Percentiles rank a stretch among this genome's conserved stretches.
phyloP scores from a whole-genome alignment of 2,329 filamentous ascomycete genomes.

The Colletotrichum australisinense region DNA sequence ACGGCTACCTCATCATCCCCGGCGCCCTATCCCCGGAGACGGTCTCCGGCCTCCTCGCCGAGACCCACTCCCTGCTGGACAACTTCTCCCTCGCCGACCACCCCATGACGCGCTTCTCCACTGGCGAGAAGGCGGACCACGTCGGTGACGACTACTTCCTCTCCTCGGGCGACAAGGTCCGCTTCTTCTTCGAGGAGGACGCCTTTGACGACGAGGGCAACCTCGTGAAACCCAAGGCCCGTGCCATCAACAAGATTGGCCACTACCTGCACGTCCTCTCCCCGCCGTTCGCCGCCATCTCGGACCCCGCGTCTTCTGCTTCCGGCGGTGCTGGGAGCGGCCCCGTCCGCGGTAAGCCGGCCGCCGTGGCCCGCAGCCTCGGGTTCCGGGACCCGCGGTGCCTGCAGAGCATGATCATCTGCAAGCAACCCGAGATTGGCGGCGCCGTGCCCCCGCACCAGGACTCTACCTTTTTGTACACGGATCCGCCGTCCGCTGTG shows the following conservation, averaged over 20 bases:
- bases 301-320: constrained; percentile 59
- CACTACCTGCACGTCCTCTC: constrained; percentile 80
- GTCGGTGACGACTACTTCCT: constrained; percentile 97
- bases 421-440: constrained; percentile 97
- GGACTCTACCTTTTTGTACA: constrained; percentile 93
- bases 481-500: constrained; percentile 86
- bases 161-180: constrained; percentile 87
- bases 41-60: constrained; percentile 75
- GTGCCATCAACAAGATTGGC: constrained; percentile 90
- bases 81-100: constrained; percentile 84
- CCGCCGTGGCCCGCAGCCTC: constrained; percentile 75
- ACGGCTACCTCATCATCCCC: constrained; percentile 92
- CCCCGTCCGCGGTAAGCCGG: constrained; percentile 52
- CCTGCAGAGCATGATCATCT: constrained; percentile 97
- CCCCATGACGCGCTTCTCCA: constrained; percentile 94
- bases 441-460: constrained; percentile 92
- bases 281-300: constrained; percentile 70
- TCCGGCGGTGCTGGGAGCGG: constrained; percentile 43
- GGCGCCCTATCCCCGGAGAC: constrained; percentile 76
- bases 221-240: constrained; percentile 82
- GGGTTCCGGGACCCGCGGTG: constrained; percentile 81
- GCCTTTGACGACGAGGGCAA: constrained; percentile 76
- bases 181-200: constrained; percentile 98
- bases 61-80: constrained; percentile 80
- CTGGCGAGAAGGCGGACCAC: constrained; percentile 79